phyloP scores from a whole-genome alignment of 805 yeast genomes.

The Priceomyces melissophilus region DNA sequence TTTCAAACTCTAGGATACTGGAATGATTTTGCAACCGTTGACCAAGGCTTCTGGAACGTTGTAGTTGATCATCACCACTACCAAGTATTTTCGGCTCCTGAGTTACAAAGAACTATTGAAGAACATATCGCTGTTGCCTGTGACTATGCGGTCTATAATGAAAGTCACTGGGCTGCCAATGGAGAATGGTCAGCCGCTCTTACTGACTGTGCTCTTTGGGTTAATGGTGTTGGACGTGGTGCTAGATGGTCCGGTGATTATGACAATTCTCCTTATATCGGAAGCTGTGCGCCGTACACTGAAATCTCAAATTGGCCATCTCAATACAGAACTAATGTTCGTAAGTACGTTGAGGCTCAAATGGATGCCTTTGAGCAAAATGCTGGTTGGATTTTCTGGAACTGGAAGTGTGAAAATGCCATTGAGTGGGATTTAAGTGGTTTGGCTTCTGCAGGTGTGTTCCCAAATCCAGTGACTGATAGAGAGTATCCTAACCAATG shows the following conservation, averaged over 20 bases:
- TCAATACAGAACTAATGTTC: constrained; percentile 51
- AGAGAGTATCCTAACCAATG: constrained; percentile 74
- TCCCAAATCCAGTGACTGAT: constrained; percentile 76
- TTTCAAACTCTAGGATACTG: constrained; percentile 61
- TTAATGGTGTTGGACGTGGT: constrained; percentile 83
- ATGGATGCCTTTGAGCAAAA: constrained; percentile 71
- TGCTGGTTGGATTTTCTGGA: constrained; percentile 92
- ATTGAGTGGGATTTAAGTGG: constrained; percentile 82
- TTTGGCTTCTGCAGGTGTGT: constrained; percentile 54
- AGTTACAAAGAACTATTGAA: constrained; percentile 56
- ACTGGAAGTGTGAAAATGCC: constrained; percentile 81
- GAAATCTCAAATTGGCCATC: constrained; percentile 51
- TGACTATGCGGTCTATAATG: constrained; percentile 36
- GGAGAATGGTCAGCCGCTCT: constrained; percentile 94
- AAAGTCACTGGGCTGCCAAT: constrained; percentile 68
- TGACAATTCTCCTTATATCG: constrained; percentile 43
- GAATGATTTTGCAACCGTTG: constrained; percentile 49
- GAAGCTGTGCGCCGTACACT: constrained; percentile 52
- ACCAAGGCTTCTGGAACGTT: constrained; percentile 49
- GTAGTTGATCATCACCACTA: constrained; percentile 88
- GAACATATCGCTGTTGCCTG: constrained; percentile 50
- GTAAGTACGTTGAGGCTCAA: constrained; percentile 84
- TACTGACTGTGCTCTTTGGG: constrained; percentile 86
- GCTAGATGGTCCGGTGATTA: constrained; percentile 73
- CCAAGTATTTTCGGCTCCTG: constrained; percentile 71